Base-by-base conservation (phyloP, 352 stramenopile genomes). In the Phytopythium litorale region DNA sequence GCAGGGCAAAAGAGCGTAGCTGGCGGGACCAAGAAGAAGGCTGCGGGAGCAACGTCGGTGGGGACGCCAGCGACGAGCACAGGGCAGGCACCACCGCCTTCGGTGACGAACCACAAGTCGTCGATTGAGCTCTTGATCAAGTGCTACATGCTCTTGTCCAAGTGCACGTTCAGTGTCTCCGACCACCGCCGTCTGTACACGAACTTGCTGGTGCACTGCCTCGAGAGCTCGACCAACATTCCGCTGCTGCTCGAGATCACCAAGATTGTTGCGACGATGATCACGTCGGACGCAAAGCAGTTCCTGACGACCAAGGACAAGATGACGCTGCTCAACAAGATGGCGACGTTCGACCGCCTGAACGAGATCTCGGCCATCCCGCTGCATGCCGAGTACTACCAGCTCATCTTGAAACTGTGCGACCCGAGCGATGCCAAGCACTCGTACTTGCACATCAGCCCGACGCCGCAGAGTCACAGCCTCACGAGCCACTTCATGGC, bases 281-380 rank as follows among this genome's bases (percentile, higher is more conserved):
- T 94, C 55, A 87, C 73, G 16, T 72, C 77, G 7, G 62, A 78
- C 19, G 64, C 71, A 21, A 71, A 81, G 19, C 81, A 92, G 58
- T 56, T 94, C n/a, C 73, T 96, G 51, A 84, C 83, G 6, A 75
- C 84, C 35, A 96, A 96, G 65, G 88, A 96, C 68, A 95, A 94
- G 51, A 91, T 94, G 80, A 84, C 82, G 32, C 63, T 96, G 59
- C 68, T 96, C 5, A 86, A 69, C 37, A 96, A 96, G 69, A 94
- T 96, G 86, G 70, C 79, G 11, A 84, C 76, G 15, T 94, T 96
- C 57, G 86, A 96, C 45, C 80, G 88, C 11, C 58, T 96, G 7
- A 91, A 92, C 51, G 88, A 96, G 55, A 92, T 95, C 35, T 86
- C 87, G 16, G 82, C 88, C 32, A 67, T 94, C 48, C 88, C 87